Conservation (phyloP, 371 early-diverging fungal species). For the Mucor circinelloides region DNA sequence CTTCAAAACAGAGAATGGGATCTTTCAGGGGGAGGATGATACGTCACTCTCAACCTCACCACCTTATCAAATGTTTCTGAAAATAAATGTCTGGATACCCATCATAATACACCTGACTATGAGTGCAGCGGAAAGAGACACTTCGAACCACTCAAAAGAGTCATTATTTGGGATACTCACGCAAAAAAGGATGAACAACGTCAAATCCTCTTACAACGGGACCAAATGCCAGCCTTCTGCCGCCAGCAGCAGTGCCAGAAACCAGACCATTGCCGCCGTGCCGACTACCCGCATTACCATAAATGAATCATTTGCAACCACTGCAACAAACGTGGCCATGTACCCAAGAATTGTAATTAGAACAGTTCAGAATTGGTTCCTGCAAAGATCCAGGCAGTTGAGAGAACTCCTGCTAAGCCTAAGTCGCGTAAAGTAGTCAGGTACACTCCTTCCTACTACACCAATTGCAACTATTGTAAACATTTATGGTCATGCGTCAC, state of each 20-base stretch:
- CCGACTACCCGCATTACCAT: neutral
- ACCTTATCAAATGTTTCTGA: neutral
- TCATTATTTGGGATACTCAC: neutral
- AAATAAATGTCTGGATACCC: neutral
- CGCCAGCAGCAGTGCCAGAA: neutral
- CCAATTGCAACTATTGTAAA: too few relatives aligned
- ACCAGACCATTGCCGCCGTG: neutral
- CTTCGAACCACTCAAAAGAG: neutral
- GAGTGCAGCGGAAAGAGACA: neutral
- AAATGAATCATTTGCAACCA: neutral
- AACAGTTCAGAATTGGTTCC: neutral
- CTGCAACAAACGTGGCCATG: constrained; percentile 6
- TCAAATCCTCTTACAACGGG: neutral
- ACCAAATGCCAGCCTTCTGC: neutral
- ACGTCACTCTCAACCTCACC: neutral
- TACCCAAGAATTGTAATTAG: neutral
- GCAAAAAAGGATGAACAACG: neutral
- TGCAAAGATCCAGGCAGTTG: neutral
- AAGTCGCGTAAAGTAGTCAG: neutral
- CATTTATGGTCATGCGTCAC: too few relatives aligned
- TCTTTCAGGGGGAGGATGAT: neutral
- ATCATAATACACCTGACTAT: neutral
- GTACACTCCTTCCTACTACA: too few relatives aligned
- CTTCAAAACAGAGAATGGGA: neutral
- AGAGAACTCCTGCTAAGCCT: neutral